Percentiles rank a stretch among this genome's conserved stretches.
Conservation (phyloP, 108 stramenopile genomes). For the Cylindrotheca closterium region DNA sequence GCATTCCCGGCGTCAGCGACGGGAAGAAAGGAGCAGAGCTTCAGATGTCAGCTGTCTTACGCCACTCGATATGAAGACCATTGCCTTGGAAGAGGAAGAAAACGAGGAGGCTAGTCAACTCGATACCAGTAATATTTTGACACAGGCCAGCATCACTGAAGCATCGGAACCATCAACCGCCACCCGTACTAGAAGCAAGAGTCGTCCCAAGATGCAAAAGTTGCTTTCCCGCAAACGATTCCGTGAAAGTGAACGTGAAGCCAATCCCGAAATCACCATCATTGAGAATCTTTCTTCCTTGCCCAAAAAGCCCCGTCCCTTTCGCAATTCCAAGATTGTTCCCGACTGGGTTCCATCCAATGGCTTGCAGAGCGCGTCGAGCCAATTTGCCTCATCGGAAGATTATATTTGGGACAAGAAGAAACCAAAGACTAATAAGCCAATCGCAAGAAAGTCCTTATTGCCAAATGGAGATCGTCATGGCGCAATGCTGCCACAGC, state of each 20-base stretch:
- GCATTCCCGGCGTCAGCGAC: too few relatives aligned
- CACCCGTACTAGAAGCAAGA: too few relatives aligned
- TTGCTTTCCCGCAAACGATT: not conserved
- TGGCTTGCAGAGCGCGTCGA: not conserved
- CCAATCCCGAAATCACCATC: not conserved
- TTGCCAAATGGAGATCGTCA: too few relatives aligned
- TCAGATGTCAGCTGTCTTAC: too few relatives aligned
- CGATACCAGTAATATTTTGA: not conserved
- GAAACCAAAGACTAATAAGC: too few relatives aligned
- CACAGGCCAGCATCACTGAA: too few relatives aligned
- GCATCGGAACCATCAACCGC: too few relatives aligned
- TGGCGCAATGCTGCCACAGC: too few relatives aligned
- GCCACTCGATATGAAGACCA: not conserved
- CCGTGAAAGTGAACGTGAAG: not conserved
- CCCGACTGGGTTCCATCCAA: conserved; percentile 23
- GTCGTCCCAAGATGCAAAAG: not conserved
- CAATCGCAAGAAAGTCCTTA: too few relatives aligned
- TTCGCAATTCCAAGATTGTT: conserved; percentile 5
- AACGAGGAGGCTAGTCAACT: not conserved
- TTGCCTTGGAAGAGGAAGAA: not conserved
- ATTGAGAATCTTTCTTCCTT: not conserved
- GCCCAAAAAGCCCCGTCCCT: not conserved
- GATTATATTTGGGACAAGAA: not conserved
- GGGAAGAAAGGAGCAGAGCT: too few relatives aligned
- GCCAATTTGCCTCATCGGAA: conserved; percentile 5